Evolutionary conservation across 2,329 filamentous ascomycete species (phyloP), one percentile per base, ranked within the genome.

Genomic region (Neonectria hederae): DNA sequence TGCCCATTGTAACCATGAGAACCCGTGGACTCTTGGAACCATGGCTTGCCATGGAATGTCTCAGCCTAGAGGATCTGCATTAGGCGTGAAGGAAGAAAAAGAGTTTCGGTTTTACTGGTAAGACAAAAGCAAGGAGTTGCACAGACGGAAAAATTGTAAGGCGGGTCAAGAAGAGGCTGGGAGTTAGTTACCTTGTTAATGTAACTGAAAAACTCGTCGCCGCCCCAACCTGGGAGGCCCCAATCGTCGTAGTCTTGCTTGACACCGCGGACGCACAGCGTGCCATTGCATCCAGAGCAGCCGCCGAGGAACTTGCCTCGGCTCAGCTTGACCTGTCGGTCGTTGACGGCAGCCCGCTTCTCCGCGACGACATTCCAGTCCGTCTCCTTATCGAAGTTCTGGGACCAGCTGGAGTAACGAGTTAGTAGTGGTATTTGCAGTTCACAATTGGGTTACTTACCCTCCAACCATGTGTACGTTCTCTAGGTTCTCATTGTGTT

Each of bases 21-120:
- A 2, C 77, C 76, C 9, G 78, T 72, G 45, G 82, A 78, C 2
- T 82, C 82, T 35, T 86, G 73, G 74, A 88, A 87, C 86, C 86
- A 88, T 28, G 83, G 76, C 70, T 89, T 89, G 21, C 76, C 71
- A 59, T 88, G 83, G 69, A 89, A 89, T 2, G 83, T 86, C 67
- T 89, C 87, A 1, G 84, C 79, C 84, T 80, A 52, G 3, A 19
- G 5, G 28, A 4, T 49, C 46, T 21, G 48, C 56, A 40, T 57
- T 59, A 65, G 46, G 40, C 11, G 43, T 28, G 19, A 35, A 35
- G 0, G 3, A 32, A 45, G 38, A 48, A 22, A 17, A 3, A 43
- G 52, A 55, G 32, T 43, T 58, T 49, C 43, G 22, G 52, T n/a
- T 24, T 14, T 24, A 26, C 19, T 49, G 22, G 53, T 21, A 42